Evolutionary conservation across 768 basidiomycete genomes (phyloP), one percentile per base, ranked within the genome.

Genomic region (Lactarius quietus): DNA sequence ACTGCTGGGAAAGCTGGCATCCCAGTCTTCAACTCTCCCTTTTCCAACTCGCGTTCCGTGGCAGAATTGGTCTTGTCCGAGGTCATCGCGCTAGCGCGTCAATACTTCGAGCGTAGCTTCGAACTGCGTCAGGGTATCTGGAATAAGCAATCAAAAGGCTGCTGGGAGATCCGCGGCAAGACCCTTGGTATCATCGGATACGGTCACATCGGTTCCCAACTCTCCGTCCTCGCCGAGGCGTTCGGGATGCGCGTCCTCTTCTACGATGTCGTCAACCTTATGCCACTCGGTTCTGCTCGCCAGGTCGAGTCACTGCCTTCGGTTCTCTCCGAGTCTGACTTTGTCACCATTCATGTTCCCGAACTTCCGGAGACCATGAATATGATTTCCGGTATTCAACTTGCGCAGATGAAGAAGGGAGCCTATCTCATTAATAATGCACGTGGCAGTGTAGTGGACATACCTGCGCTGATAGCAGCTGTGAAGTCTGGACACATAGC

Each of bases 81-180:
- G 77, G 83, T 98, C 72, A 85, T 99, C 72, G 90, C 90, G 4
- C 88, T 99, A 68, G 96, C 96, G 4, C 89, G 97, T 29, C 97
- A 99, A 74, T 85, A 96, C 71, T 87, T 87, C 71, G 92, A 99
- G 77, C 90, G 97, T 62, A 79, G 89, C 28, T 85, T 82, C 70
- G 97, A 99, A 79, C 83, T 99, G 80, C 87, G 86, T 61, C 82
- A 86, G 38, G 97, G 97, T 54, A 77, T 90, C 72, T 99, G 97
- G 97, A 98, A 99, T 83, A 99, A 99, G 78, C 90, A 98, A 73
- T 96, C 94, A 70, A 98, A 97, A 74, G 87, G 88, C 68, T 99
- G 97, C 78, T 99, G 95, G 94, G 97, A 99, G 76, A 79, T 98
- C 69, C 87, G 97, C 52, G 96, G 97, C 70, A 99, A 99, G 82